A percentile compares a stretch with the other conserved stretches of the same genome.
Evolutionary conservation across 2,329 filamentous ascomycete species (phyloP).

Genomic region (Penicillium sp.): DNA sequence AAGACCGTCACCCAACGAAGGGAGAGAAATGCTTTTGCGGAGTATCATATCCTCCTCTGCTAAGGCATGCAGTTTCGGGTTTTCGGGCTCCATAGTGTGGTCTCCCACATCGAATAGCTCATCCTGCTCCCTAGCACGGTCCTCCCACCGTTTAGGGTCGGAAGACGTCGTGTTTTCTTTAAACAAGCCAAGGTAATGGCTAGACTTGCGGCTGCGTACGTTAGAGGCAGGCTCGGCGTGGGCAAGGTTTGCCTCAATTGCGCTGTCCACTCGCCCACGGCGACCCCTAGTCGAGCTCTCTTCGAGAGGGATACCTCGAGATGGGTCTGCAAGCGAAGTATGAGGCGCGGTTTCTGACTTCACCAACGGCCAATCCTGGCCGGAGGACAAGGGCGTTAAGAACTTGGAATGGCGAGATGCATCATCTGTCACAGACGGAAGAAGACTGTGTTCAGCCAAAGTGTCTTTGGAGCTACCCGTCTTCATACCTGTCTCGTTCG

Average conservation of each 20-base stretch:
- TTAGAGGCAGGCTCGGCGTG: constrained; percentile 52
- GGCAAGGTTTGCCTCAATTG: constrained; percentile 59
- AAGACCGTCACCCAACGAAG: constrained; percentile 23
- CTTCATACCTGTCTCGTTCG: constrained; percentile 23
- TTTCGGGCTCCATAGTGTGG: constrained; percentile 14
- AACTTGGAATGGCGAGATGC: constrained; percentile 19
- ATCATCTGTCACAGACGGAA: constrained; percentile 29
- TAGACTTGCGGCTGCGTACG: constrained; percentile 60
- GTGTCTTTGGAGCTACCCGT: constrained; percentile 15
- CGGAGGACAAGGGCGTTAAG: constrained; percentile 19
- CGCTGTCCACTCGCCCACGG: constrained; percentile 52
- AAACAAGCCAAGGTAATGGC: constrained; percentile 61
- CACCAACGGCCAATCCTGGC: constrained; percentile 16
- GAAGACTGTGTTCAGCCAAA: constrained; percentile 22
- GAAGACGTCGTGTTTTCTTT: constrained; percentile 56
- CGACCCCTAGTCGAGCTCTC: constrained; percentile 43
- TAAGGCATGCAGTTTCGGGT: constrained; percentile 4
- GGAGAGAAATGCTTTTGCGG: constrained; percentile 28
- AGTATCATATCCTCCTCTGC: constrained; percentile 19
- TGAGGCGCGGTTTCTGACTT: constrained; percentile 21
- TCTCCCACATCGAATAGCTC: constrained; percentile 20
- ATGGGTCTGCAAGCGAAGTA: constrained; percentile 21
- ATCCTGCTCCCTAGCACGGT: constrained; percentile 37
- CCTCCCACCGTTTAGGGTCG: constrained; percentile 48
- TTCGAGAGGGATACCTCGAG: constrained; percentile 23